These are phyloP conservation scores for Boletus insuetus DNA, from an alignment of 768 basidiomycete species.

Conservation along the genomic window DNA sequence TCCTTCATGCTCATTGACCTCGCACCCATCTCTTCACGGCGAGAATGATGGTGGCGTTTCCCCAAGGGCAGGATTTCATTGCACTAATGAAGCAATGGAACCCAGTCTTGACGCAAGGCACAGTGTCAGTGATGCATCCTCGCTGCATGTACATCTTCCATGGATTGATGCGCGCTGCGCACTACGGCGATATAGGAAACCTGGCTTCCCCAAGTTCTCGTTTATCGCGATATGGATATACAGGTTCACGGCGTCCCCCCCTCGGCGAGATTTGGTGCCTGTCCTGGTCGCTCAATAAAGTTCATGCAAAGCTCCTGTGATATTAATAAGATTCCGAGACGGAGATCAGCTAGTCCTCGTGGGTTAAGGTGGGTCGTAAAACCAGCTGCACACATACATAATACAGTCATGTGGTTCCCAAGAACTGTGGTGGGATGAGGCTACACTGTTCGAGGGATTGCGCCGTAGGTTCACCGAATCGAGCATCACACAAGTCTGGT, in stretches of 20 bases:
- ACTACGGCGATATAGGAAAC: constrained; percentile 1
- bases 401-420: constrained; percentile 3
- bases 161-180: constrained; percentile 11
- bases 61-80: constrained; percentile 27
- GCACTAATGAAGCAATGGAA: constrained; percentile 27
- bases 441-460: not conserved
- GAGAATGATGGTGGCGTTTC: constrained; percentile 9
- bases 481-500: not conserved
- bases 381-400: constrained; percentile 16
- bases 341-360: constrained; percentile 28
- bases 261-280: constrained; percentile 6
- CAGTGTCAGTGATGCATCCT: constrained; percentile 6
- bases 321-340: constrained; percentile 16
- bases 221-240: constrained; percentile 22
- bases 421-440: not conserved
- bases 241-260: constrained; percentile 1
- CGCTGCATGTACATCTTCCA: constrained; percentile 14
- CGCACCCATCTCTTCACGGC: constrained; percentile 3
- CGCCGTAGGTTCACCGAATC: not conserved
- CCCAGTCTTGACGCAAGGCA: constrained; percentile 12
- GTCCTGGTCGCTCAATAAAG: not conserved
- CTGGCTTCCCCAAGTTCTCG: constrained; percentile 2
- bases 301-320: constrained; percentile 5
- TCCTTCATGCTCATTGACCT: constrained; percentile 13
- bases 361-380: constrained; percentile 29